A percentile compares a stretch with the other conserved stretches of the same genome.
These are phyloP conservation scores for Hsuehochloa calcarea DNA, from an alignment of 176 grass and related monocot species.

Conservation along the genomic window DNA sequence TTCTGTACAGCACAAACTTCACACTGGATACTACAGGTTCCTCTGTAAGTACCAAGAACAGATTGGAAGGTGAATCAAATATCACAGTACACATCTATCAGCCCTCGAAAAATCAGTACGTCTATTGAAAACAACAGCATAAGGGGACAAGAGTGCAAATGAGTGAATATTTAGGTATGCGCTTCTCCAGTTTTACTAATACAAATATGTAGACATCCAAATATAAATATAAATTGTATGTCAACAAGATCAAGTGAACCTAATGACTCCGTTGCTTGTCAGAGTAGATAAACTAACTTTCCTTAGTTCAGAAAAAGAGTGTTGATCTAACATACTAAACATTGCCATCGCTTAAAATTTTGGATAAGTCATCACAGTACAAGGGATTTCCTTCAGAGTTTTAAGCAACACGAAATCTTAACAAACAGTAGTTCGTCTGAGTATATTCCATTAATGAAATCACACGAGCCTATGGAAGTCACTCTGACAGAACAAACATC, in stretches of 20 bases:
- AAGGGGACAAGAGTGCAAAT: neutral
- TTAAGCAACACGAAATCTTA: neutral
- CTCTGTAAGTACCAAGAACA: neutral
- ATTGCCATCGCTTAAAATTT: neutral
- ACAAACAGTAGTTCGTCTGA: neutral
- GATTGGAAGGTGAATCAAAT: constrained; percentile 15
- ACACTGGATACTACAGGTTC: neutral
- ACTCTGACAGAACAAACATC: too few relatives aligned
- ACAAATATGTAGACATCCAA: neutral
- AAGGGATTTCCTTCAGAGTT: neutral
- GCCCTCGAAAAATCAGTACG: neutral
- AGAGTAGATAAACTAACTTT: neutral
- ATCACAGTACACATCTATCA: neutral
- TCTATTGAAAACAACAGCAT: neutral
- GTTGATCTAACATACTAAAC: neutral
- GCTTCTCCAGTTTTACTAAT: neutral
- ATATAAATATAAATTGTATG: neutral
- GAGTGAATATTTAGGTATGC: neutral
- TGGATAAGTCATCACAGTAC: neutral
- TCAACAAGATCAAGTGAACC: neutral
- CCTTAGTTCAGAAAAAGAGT: neutral
- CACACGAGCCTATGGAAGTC: neutral
- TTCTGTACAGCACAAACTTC: neutral
- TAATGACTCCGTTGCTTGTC: neutral
- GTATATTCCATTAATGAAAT: neutral